Base-by-base conservation (phyloP, 1,139 yeast species). In the Pichiaceae sp. region DNA sequence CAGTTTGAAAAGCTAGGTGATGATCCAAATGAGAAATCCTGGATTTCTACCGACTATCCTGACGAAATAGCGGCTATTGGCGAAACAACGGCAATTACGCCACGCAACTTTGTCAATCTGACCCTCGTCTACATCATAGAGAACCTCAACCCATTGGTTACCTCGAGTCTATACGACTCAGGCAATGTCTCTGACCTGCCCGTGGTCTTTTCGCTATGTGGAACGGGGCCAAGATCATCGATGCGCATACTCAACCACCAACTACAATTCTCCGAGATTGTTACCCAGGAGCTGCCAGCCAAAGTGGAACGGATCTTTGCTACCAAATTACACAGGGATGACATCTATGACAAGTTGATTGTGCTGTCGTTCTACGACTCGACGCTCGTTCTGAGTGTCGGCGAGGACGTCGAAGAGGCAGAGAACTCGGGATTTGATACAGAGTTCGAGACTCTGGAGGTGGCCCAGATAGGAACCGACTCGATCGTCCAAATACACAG, bases 1-100 rank as follows among this genome's bases (percentile, higher is more conserved):
- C 95, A 86, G 55, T 82, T 87, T 52, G 87, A 81, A 42, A 74
- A 73, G 40, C 63, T 89, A 30, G 96, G 94, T 2, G 76, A 70
- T 33, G 70, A 60, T 26, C 52, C 54, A 3, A 62, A 61, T 21
- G 60, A 54, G 37, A 56, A 31, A 37, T 49, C 45, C 25, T 61
- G 62, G 50, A 44, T 42, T 6, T 63, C 69, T 3, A 38, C 45
- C 2, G 53, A 54, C 39, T 51, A 54, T 39, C 46, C 58, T 38
- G 52, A 56, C 37, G 55, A 50, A 12, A 34, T 50, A 4, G 50
- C 60, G 4, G 58, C 56, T 3, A 48, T 57, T 25, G 44, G 35
- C 20, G 59, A 64, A 3, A 48, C 57, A 3, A 39, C 50, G 0
- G 39, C 42, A 8, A 67, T 68, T 38, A 51, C 52, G 38, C 57